Percentiles rank a stretch among this genome's conserved stretches.
Evolutionary conservation across 1,284 basidiomycete species (phyloP).

Genomic region (Heterobasidion occidentale): DNA sequence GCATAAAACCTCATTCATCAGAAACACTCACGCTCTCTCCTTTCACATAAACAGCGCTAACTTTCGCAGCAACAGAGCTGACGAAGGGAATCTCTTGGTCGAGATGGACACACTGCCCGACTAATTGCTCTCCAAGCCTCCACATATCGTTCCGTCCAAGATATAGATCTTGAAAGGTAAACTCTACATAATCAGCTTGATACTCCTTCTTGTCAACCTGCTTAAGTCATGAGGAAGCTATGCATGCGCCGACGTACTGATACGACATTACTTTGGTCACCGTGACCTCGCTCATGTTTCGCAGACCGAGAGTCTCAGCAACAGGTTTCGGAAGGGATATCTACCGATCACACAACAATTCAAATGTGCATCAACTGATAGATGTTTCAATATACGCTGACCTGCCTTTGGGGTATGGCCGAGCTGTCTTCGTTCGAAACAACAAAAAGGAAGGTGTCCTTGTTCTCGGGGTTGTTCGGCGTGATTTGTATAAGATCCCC

Average conservation of each 20-base stretch:
- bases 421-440: slow-evolving; percentile 55
- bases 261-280: slow-evolving; percentile 50
- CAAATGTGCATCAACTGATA: background rate
- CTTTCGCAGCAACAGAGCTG: slow-evolving; percentile 72
- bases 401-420: slow-evolving; percentile 59
- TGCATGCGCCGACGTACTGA: slow-evolving; percentile 3
- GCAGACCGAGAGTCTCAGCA: slow-evolving; percentile 60
- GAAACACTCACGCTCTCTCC: slow-evolving; percentile 45
- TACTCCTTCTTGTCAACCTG: slow-evolving; percentile 63
- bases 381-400: slow-evolving; percentile 14
- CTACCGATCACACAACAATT: slow-evolving; percentile 24
- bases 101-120: slow-evolving; percentile 66
- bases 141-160: slow-evolving; percentile 92
- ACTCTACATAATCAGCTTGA: slow-evolving; percentile 77
- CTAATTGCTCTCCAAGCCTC: slow-evolving; percentile 71
- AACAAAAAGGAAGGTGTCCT: slow-evolving; percentile 55
- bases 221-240: slow-evolving; percentile 3
- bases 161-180: slow-evolving; percentile 89
- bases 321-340: slow-evolving; percentile 66
- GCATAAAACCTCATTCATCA: background rate
- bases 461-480: slow-evolving; percentile 31
- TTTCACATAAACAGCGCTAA: slow-evolving; percentile 67
- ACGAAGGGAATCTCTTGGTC: slow-evolving; percentile 73
- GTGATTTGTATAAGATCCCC: slow-evolving; percentile 63
- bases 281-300: slow-evolving; percentile 63